Evolutionary conservation across 148 eudicot species (phyloP).

Genomic region (Rhododendron vialii): DNA sequence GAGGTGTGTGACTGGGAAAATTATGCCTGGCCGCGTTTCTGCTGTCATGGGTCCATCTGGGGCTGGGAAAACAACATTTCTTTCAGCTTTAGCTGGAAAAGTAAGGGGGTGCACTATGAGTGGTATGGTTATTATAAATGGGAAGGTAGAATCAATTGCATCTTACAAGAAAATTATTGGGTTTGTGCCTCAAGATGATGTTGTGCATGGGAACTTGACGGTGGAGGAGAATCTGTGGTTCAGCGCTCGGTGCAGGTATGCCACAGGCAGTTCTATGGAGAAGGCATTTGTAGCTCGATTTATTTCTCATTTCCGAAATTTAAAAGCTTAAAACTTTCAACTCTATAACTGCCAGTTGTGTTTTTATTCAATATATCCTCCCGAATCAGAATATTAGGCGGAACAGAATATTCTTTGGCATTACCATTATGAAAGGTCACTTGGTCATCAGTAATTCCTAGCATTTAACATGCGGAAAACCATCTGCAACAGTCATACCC

Average conservation of each 20-base stretch:
- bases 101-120: constrained; percentile 53
- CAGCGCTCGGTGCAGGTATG: constrained; percentile 74
- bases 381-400: not conserved
- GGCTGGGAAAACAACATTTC: constrained; percentile 74
- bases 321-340: not conserved
- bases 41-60: constrained; percentile 91
- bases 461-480: not conserved
- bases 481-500: not conserved
- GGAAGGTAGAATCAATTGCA: constrained; percentile 54
- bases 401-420: not conserved
- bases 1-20: constrained; percentile 59
- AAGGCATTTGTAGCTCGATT: not conserved
- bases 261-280: not conserved
- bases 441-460: not conserved
- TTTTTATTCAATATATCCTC: not conserved
- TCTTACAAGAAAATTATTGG: constrained; percentile 66
- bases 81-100: constrained; percentile 65
- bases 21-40: constrained; percentile 60
- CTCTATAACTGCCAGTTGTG: not conserved
- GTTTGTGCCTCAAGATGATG: constrained; percentile 72
- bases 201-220: constrained; percentile 69
- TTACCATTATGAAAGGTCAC: not conserved
- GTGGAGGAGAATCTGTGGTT: constrained; percentile 81
- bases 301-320: not conserved
- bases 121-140: constrained; percentile 58